Evolutionary conservation across 495 filamentous ascomycete species (phyloP), one percentile per base, ranked within the genome.

Genomic region (Lindgomyces ingoldianus): DNA sequence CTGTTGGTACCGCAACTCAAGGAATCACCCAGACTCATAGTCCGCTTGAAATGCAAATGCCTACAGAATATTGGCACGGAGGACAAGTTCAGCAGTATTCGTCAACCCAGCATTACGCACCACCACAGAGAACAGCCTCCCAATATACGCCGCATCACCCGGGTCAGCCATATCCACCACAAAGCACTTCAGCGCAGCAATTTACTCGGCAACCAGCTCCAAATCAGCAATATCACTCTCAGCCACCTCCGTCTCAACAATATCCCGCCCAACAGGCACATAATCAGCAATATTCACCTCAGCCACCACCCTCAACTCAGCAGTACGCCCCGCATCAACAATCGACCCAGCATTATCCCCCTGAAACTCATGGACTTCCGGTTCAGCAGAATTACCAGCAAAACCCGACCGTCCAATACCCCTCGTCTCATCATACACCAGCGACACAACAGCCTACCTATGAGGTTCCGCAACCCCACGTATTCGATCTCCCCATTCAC

Each of bases 21-120:
- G 45, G 27, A 0, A 44, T 57, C 4, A 50, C 39, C 1, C 64
- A 67, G 19, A 8, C 57, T 24, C 64, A 67, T n/a, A 18, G 26
- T 0, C 42, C 57, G 36, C 57, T 62, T n/a, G 55, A 27, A 12
- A 22, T 67, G 36, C 64, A 61, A 18, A 14, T 62, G 8, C 51
- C 48, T 12, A 39, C 49, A 4, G 64, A 67, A 12, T 68, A 68
- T 44, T 68, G 58, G 65, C 45, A 62, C 4, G 39, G 58, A 16
- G 47, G 24, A 2, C 63, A 53, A 16, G 24, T 44, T 8, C 36
- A 49, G 6, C 57, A 61, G 16, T 67, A 61, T 29, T 39, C 46
- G 11, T 26, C 55, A 14, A 52, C 44, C 14, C 62, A 57, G 19
- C 62, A 64, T 24, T 64, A 64, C 44, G 18, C 62, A 14, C 62